Percentiles rank a stretch among this genome's conserved stretches.
Conservation (phyloP, 257 asterid species). For the Catharanthus roseus region DNA sequence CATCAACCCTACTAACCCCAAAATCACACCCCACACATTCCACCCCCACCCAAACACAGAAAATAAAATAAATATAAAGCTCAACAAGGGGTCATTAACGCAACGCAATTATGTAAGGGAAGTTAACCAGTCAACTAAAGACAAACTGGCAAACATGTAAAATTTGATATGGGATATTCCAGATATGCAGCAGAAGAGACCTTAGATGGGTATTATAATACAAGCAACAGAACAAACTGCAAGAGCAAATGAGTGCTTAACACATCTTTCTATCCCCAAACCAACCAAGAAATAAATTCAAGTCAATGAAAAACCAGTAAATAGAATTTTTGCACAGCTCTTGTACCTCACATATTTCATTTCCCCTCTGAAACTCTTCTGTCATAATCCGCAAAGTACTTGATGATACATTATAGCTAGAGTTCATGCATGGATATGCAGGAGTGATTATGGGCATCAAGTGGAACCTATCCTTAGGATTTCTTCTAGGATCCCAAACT, state of each 20-base stretch:
- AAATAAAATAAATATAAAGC: too few species aligned
- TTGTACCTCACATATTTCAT: slow-evolving; percentile 37
- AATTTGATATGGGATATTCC: neutral
- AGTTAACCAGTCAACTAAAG: neutral
- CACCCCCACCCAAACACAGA: too few species aligned
- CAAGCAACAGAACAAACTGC: neutral
- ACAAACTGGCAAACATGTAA: neutral
- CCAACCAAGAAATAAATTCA: neutral
- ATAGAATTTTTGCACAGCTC: neutral
- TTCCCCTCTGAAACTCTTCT: slow-evolving; percentile 37
- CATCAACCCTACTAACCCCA: neutral
- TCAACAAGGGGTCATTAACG: too few species aligned
- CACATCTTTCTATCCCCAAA: neutral
- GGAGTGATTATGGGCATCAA: slow-evolving; percentile 46
- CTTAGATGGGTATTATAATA: neutral
- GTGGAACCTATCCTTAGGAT: slow-evolving; percentile 32
- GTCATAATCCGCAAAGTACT: slow-evolving; percentile 42
- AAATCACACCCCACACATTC: neutral
- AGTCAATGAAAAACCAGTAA: neutral
- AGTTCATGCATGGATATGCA: slow-evolving; percentile 43
- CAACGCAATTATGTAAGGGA: neutral
- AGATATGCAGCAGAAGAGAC: neutral
- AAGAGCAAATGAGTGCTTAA: neutral
- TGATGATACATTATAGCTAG: slow-evolving; percentile 42
- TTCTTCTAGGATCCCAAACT: slow-evolving; percentile 43